Conservation (phyloP, 805 yeast species). For the Wickerhamomyces hampshirensis region DNA sequence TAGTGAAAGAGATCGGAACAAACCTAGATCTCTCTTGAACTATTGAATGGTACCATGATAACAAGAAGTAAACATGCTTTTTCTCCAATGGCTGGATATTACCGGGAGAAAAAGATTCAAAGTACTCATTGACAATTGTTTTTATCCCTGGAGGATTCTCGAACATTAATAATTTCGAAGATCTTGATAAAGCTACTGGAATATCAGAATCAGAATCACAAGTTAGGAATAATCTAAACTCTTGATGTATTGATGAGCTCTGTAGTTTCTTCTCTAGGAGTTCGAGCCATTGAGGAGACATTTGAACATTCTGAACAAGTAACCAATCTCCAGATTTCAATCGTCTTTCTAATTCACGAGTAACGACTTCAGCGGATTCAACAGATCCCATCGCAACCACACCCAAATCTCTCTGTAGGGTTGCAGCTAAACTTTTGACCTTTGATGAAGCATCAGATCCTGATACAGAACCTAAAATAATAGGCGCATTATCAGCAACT, state of each 20-base stretch:
- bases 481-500: conserved; percentile 26
- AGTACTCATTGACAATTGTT: conserved; percentile 30
- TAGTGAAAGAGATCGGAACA: conserved; percentile 58
- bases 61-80: conserved; percentile 43
- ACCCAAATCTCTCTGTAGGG: conserved; percentile 25
- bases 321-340: conserved; percentile 61
- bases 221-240: conserved; percentile 62
- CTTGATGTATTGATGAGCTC: conserved; percentile 22
- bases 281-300: conserved; percentile 61
- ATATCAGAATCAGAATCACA: conserved; percentile 43
- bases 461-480: conserved; percentile 53
- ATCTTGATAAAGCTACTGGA: conserved; percentile 52
- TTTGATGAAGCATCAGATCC: conserved; percentile 64
- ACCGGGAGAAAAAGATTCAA: conserved; percentile 21
- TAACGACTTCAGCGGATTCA: conserved; percentile 59
- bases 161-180: conserved; percentile 49
- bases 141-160: conserved; percentile 64
- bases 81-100: conserved; percentile 31
- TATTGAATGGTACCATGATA: conserved; percentile 69
- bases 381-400: conserved; percentile 69
- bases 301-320: conserved; percentile 74
- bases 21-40: conserved; percentile 55
- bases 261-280: conserved; percentile 44
- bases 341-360: conserved; percentile 43
- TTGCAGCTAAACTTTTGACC: conserved; percentile 41